phyloP scores from a whole-genome alignment of 176 grass and related monocot genomes.

The Rhynchospora breviuscula region DNA sequence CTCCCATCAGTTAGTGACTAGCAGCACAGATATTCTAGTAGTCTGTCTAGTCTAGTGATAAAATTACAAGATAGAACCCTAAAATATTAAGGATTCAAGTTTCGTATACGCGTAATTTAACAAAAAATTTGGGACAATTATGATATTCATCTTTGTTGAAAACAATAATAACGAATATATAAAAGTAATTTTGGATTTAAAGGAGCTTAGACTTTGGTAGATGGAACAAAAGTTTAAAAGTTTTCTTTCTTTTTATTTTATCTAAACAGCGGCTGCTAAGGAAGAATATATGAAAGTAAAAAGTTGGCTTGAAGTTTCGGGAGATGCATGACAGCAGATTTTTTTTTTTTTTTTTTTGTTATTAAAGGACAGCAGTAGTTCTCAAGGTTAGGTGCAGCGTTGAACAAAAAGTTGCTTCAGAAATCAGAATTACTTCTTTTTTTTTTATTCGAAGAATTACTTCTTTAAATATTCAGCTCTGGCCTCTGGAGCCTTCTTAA shows the following conservation, averaged over 20 bases:
- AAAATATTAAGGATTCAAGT: too few relatives aligned
- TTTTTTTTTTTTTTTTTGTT: too few relatives aligned
- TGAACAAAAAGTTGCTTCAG: neutral
- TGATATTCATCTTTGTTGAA: too few relatives aligned
- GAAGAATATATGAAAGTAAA: neutral
- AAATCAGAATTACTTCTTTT: neutral
- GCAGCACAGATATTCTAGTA: neutral
- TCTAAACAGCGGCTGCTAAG: too few relatives aligned
- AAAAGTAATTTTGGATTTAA: too few relatives aligned
- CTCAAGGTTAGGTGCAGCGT: neutral
- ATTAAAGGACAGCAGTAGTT: neutral
- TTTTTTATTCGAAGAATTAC: too few relatives aligned
- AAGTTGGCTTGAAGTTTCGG: neutral
- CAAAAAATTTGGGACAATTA: too few relatives aligned
- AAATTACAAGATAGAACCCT: too few relatives aligned
- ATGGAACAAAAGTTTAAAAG: neutral
- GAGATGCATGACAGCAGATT: neutral
- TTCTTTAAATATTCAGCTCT: neutral
- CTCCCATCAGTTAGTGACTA: neutral
- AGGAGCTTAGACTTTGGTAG: neutral
- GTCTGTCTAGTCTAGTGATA: too few relatives aligned
- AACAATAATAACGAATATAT: too few relatives aligned
- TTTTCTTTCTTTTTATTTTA: too few relatives aligned
- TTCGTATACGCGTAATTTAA: too few relatives aligned
- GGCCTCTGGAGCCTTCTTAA: neutral